These are phyloP conservation scores for Aureobasidium sp. DNA, from an alignment of 2,329 filamentous ascomycete genomes.

Conservation along the genomic window DNA sequence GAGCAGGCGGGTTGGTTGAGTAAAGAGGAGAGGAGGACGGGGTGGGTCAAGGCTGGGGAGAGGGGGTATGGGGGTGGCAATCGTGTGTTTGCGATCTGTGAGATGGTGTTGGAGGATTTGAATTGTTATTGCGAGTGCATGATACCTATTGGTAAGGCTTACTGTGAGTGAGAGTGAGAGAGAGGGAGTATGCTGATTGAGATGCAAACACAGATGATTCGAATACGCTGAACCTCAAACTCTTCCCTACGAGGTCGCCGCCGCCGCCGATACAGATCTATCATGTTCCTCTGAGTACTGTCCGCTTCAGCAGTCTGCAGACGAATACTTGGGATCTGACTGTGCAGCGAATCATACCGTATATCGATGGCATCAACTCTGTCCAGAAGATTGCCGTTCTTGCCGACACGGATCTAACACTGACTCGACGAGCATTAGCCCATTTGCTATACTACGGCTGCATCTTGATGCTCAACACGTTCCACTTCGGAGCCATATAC, in stretches of 20 bases:
- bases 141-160: slow-evolving; percentile 74
- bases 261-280: slow-evolving; percentile 73
- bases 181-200: not conserved
- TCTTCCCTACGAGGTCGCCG: slow-evolving; percentile 73
- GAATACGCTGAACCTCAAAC: slow-evolving; percentile 92
- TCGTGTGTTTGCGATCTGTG: slow-evolving; percentile 61
- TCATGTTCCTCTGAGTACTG: slow-evolving; percentile 77
- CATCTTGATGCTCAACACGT: slow-evolving; percentile 82
- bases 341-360: slow-evolving; percentile 67
- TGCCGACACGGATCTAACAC: slow-evolving; percentile 76
- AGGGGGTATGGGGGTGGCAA: slow-evolving; percentile 23
- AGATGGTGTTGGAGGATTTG: slow-evolving; percentile 81
- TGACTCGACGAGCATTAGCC: slow-evolving; percentile 77
- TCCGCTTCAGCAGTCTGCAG: slow-evolving; percentile 41
- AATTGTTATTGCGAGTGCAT: slow-evolving; percentile 98
- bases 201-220: slow-evolving; percentile 58
- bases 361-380: slow-evolving; percentile 86
- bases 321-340: slow-evolving; percentile 68
- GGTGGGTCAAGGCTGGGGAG: slow-evolving; percentile 22
- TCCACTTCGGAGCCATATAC: slow-evolving; percentile 89
- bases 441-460: slow-evolving; percentile 92
- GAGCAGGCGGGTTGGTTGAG: slow-evolving; percentile 81
- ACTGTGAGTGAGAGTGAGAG: not conserved
- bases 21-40: slow-evolving; percentile 39
- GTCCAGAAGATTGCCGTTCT: slow-evolving; percentile 77